These are phyloP conservation scores for Borovskyia barvae DNA, from an alignment of 208 protist species.

Conservation along the genomic window DNA sequence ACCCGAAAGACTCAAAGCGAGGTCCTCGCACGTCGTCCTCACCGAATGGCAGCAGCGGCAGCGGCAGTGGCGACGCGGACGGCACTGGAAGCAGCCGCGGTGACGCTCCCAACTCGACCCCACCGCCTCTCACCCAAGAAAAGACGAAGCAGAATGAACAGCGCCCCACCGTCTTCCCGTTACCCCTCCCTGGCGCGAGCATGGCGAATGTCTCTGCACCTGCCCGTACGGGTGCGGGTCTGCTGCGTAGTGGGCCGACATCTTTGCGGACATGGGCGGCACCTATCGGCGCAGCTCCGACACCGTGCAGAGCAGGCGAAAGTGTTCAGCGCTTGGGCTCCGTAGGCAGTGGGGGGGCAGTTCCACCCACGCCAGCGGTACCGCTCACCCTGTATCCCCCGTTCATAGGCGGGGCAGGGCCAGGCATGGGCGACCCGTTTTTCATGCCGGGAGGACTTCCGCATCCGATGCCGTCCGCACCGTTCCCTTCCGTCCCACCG, in stretches of 20 bases:
- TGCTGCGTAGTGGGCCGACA: too few relatives aligned
- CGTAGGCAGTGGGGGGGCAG: too few relatives aligned
- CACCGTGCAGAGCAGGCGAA: neutral
- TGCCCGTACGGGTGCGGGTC: too few relatives aligned
- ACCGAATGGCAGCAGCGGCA: neutral
- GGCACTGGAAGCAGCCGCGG: neutral
- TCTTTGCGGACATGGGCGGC: too few relatives aligned
- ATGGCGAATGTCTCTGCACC: too few relatives aligned
- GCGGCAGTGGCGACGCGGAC: neutral
- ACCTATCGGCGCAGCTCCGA: neutral
- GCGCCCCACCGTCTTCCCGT: too few relatives aligned
- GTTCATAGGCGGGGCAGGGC: neutral
- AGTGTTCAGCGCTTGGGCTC: too few relatives aligned
- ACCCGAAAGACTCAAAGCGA: slow-evolving; percentile 1
- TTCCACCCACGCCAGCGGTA: neutral
- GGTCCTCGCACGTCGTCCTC: neutral
- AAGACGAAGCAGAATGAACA: too few relatives aligned
- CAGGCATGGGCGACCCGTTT: neutral
- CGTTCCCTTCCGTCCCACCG: neutral
- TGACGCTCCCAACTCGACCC: too few relatives aligned
- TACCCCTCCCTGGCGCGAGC: too few relatives aligned
- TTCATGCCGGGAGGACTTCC: too few relatives aligned
- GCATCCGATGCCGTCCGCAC: neutral
- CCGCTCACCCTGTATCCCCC: neutral
- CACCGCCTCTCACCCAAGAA: too few relatives aligned